Evolutionary conservation across 2,329 filamentous ascomycete genomes (phyloP), one percentile per base, ranked within the genome.

Genomic region (Pseudogymnoascus pannorum): DNA sequence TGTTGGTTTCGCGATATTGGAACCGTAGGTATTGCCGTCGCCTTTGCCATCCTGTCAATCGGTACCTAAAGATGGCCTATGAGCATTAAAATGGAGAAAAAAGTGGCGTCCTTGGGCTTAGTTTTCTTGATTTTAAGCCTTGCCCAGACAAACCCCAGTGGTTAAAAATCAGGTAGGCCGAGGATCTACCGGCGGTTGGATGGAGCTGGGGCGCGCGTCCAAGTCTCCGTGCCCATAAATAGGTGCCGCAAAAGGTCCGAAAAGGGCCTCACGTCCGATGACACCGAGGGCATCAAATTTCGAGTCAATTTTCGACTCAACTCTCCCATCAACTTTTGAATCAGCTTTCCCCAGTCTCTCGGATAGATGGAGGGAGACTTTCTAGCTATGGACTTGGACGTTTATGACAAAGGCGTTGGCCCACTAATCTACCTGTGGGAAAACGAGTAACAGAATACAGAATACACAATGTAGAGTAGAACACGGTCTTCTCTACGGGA

Each of bases 1-100:
- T 61, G n/a, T 57, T 48, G 24, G 35, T 54, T 31, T 62, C 44
- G n/a, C 42, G 57, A 29, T 62, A 64, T 2, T 48, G 29, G 5
- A 29, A 16, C 22, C n/a, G 8, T 16, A 29, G 44, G 2, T 24
- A 8, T 11, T 51, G 8, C 44, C 44, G 44, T 51, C 44, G 44
- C 14, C 44, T 51, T n/a, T 51, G 24, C 44, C 44, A 24, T 16
- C 24, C 8, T 24, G 29, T 51, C n/a, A 51, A 16, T 51, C 44
- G n/a, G 44, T 24, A 51, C 5, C 24, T 51, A 51, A 51, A n/a
- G 14, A 5, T 8, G 24, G 29, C 24, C 22, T 29, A 29, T 29
- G 2, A 51, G 22, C n/a, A 51, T 29, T n/a, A 18, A 8, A 16
- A 26, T 16, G 44, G 44, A 29, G n/a, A 22, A 16, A 29, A 26